Evolutionary conservation across 2,329 filamentous ascomycete species (phyloP).

Genomic region (Arachnopeziza araneosa): DNA sequence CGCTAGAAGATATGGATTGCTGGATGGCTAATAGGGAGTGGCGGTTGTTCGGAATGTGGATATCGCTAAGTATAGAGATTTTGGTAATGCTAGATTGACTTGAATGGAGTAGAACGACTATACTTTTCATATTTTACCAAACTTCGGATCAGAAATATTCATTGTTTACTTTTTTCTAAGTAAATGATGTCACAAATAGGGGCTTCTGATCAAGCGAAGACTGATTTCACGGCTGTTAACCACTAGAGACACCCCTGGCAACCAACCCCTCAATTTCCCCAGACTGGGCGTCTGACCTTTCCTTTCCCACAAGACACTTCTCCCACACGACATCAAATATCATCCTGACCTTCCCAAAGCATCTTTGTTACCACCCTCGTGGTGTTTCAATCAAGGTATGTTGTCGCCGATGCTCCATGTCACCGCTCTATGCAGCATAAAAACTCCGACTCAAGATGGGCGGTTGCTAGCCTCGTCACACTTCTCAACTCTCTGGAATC

Average conservation of each 20-base stretch:
- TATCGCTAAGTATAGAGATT: too few species aligned
- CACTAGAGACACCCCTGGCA: background rate
- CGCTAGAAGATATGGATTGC: too few species aligned
- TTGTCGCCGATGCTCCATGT: background rate
- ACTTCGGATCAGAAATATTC: too few species aligned
- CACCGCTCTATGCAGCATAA: background rate
- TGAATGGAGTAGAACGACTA: too few species aligned
- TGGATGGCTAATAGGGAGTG: too few species aligned
- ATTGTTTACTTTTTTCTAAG: too few species aligned
- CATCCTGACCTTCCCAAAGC: background rate
- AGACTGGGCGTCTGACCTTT: background rate
- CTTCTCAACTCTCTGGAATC: background rate
- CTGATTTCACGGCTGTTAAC: background rate
- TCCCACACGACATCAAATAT: background rate
- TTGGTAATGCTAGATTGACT: too few species aligned
- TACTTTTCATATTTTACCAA: too few species aligned
- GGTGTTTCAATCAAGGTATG: background rate
- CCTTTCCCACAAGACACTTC: background rate
- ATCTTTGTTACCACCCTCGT: background rate
- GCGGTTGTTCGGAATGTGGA: too few species aligned
- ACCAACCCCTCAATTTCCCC: background rate
- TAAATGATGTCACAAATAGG: background rate
- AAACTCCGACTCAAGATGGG: background rate
- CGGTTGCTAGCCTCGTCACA: background rate
- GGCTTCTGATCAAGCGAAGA: background rate